Percentiles rank a stretch among this genome's conserved stretches.
Evolutionary conservation across 352 stramenopile species (phyloP).

Genomic region (Phytophthora cactorum): DNA sequence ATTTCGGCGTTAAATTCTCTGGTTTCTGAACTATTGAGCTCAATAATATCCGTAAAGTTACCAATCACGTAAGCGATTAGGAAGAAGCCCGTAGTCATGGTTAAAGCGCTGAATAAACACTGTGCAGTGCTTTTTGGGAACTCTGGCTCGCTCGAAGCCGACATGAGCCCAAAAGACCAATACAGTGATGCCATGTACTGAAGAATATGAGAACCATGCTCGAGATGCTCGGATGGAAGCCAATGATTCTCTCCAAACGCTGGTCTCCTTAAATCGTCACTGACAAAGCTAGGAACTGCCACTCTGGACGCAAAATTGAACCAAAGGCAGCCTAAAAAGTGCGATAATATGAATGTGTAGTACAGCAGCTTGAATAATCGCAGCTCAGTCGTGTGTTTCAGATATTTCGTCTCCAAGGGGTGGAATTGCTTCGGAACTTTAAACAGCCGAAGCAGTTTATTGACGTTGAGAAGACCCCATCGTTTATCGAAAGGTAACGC

Average conservation of each 20-base stretch:
- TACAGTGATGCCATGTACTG: constrained; percentile 73
- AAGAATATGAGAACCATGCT: constrained; percentile 26
- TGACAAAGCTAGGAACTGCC: constrained; percentile 14
- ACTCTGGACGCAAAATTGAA: constrained; percentile 54
- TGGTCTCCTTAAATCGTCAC: neutral
- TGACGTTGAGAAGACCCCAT: constrained; percentile 60
- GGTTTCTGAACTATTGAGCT: constrained; percentile 65
- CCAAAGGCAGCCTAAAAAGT: constrained; percentile 68
- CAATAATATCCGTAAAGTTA: constrained; percentile 71
- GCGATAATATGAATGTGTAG: constrained; percentile 66
- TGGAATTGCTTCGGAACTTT: constrained; percentile 64
- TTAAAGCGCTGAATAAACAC: constrained; percentile 58
- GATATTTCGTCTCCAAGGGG: constrained; percentile 63
- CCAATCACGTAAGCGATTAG: constrained; percentile 80
- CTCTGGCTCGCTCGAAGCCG: constrained; percentile 55
- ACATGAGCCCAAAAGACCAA: constrained; percentile 78
- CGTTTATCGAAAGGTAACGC: constrained; percentile 15
- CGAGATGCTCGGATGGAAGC: constrained; percentile 43
- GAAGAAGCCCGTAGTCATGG: constrained; percentile 76
- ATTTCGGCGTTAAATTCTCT: constrained; percentile 69
- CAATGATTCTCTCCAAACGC: constrained; percentile 44
- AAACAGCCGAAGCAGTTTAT: constrained; percentile 61
- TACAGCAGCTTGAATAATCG: constrained; percentile 75
- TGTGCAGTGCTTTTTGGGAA: constrained; percentile 56
- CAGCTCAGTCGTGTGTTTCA: constrained; percentile 63